Evolutionary conservation across 164 flowering plant genomes (phyloP).

Genomic region (Magnolia officinalis): DNA sequence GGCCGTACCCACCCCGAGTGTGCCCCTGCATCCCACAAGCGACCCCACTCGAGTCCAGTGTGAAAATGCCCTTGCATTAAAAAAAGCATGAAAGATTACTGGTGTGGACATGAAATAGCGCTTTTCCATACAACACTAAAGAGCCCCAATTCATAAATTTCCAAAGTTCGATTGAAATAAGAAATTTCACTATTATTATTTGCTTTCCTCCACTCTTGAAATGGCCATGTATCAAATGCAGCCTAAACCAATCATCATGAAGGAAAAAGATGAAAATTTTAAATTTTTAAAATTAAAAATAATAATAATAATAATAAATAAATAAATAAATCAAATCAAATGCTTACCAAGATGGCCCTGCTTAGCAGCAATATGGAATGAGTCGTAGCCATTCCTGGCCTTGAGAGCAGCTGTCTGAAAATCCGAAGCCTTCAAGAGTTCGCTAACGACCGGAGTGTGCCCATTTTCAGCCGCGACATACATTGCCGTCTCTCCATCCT

Average conservation of each 20-base stretch:
- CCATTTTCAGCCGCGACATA: slow-evolving; percentile 86
- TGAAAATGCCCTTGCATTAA: no score
- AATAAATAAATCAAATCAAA: neutral
- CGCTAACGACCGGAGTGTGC: slow-evolving; percentile 46
- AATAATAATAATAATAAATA: neutral
- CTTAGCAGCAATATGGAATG: slow-evolving; percentile 90
- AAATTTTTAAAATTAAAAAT: neutral
- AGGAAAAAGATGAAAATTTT: neutral
- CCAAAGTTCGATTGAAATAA: no score
- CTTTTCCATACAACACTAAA: no score
- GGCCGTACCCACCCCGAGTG: no score
- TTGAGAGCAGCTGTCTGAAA: slow-evolving; percentile 56
- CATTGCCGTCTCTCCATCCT: slow-evolving; percentile 71
- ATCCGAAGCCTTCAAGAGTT: slow-evolving; percentile 63
- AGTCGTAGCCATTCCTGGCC: slow-evolving; percentile 70
- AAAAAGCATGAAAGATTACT: no score
- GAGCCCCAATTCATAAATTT: no score
- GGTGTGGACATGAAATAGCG: no score
- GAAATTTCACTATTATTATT: no score
- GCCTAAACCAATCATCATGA: neutral
- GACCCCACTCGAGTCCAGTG: no score
- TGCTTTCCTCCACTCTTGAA: no score
- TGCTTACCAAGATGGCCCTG: slow-evolving; percentile 76
- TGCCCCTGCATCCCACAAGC: no score
- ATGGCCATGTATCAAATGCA: no score